Base-by-base conservation (phyloP, 2,329 filamentous ascomycete species). In the Zymoseptoria ardabiliae region DNA sequence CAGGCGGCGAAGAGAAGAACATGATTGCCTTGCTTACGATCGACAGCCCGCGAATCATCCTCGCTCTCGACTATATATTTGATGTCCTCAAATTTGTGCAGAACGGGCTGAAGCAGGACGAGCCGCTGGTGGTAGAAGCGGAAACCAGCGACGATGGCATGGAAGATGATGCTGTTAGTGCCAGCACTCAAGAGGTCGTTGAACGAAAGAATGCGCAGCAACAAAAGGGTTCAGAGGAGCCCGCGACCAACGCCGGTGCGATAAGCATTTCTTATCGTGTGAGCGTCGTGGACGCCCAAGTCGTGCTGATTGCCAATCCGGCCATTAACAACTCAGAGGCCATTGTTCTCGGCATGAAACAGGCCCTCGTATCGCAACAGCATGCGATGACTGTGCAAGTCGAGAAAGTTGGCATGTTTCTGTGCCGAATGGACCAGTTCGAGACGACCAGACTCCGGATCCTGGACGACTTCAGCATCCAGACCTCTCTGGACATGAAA, bases 361-460 rank as follows among this genome's bases (percentile, higher is more conserved):
- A 99, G 72, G 85, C 97, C 11, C 81, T 97, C 1, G 81, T 97
- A 10, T 96, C 93, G 1, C 89, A 96, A 68, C 95, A 99, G 73
- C 91, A 97, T 76, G 90, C 93, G 8, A 82, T 95, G 66, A 97
- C 94, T 0, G 82, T 99, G 70, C 93, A 99, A 71, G 85, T 99
- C 2, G 92, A 91, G 7, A 87, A 97, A 70, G 84, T 97, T 56
- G 94, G 94, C 67, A 99, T 99, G 94, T 99, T 97, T 73, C 76
- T 99, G 30, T 99, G 95, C 71, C 89, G 94, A 11, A 99, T 99
- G 94, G 95, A 99, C 74, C 90, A 87, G 63, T 97, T 97, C 67
- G 93, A 99, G 66, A 91, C 89, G 3, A 92, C 88, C 49, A 85
- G 91, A 45, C 81, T 99, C 53, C 86, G 94, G 19, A 96, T 99